Evolutionary conservation across 768 basidiomycete species (phyloP).

Genomic region (Termitomyces sp.): DNA sequence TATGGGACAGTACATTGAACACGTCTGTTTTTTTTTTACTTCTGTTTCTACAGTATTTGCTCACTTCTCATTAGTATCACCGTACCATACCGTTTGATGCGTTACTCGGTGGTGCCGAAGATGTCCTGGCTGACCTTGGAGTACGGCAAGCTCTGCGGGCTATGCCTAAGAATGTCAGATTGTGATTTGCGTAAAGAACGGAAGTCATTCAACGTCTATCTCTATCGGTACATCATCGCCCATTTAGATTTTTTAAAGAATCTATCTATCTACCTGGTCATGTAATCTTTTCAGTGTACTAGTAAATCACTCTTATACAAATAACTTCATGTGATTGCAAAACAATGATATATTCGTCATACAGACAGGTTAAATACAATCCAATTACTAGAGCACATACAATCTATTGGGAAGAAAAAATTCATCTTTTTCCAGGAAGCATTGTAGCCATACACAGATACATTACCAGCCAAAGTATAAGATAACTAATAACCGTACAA

Average conservation of each 20-base stretch:
- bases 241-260: neutral
- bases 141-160: constrained; percentile 58
- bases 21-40: constrained; percentile 34
- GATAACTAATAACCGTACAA: neutral
- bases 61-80: constrained; percentile 41
- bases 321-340: neutral
- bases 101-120: constrained; percentile 67
- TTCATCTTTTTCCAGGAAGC: neutral
- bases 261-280: neutral
- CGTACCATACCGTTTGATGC: constrained; percentile 65
- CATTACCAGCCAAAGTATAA: neutral
- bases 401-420: no score
- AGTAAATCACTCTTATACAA: neutral
- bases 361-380: neutral
- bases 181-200: constrained; percentile 29
- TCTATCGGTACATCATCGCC: neutral
- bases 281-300: neutral
- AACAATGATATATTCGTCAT: no score
- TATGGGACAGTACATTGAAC: constrained; percentile 75
- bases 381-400: neutral
- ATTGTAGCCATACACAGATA: neutral
- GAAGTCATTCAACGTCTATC: neutral
- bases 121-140: constrained; percentile 60
- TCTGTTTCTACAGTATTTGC: neutral
- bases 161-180: constrained; percentile 56